Evolutionary conservation across 306 rosid genomes (phyloP), one percentile per base, ranked within the genome.

Genomic region (Fragaria iinumae): DNA sequence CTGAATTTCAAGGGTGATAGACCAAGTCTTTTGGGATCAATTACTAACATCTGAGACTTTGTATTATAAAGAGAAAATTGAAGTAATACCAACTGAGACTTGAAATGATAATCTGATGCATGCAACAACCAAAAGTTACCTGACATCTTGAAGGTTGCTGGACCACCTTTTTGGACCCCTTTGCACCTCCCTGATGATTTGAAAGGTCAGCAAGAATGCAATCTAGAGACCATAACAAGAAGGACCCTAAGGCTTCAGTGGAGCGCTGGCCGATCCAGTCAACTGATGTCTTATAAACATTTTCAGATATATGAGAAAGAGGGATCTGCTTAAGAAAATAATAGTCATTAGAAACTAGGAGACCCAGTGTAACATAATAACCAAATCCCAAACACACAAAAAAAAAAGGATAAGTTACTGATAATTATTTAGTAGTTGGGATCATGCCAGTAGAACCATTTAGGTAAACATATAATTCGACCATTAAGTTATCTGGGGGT

Each of bases 71-170:
- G n/a, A 12, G 1, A 13, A 21, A 14, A 23, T 11, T 10, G 4
- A 43, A 49, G 20, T 21, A 71, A 18, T 39, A 20, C 20, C 32
- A 52, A 16, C 64, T 27, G 32, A 49, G 18, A 71, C 63, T 32
- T 32, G 47, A 32, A 29, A 52, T 47, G 36, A 23, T 11, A 47
- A 63, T 53, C 66, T 11, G 48, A 79, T 41, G 27, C 59, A 70
- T 34, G 21, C 20, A 49, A 38, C 20, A 36, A 75, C 69, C 4
- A 16, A 80, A 64, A 74, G 56, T 81, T 82, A 91, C 93, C 91
- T 88, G 95, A 76, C 93, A 88, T 80, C 88, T 90, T 11, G 88
- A 85, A 16, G 90, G 81, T 87, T 76, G 92, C 75, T 85, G 89
- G 25, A 74, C 85, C 50, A 29, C 85, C 80, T 84, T 91, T 85